Percentiles rank a stretch among this genome's conserved stretches.
phyloP scores from a whole-genome alignment of 371 early-diverging fungal genomes.

The Sporodiniella umbellata region DNA sequence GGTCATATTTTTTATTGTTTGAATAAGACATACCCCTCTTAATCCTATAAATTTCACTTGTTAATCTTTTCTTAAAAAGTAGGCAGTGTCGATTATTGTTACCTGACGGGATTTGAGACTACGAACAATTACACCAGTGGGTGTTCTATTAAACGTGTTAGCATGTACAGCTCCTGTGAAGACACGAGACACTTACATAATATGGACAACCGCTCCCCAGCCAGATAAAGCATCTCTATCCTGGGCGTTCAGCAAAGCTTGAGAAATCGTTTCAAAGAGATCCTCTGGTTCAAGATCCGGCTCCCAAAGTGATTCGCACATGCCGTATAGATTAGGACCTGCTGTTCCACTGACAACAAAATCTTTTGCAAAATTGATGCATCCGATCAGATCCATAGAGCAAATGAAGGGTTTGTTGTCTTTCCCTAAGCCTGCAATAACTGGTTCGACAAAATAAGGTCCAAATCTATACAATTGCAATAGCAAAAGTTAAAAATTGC shows the following conservation, averaged over 20 bases:
- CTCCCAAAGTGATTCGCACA: slow-evolving; percentile 98
- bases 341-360: slow-evolving; percentile 98
- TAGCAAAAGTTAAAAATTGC: too few relatives aligned
- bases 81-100: slow-evolving; percentile 8
- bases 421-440: slow-evolving; percentile 95
- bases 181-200: slow-evolving; percentile 61
- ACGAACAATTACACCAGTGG: slow-evolving; percentile 81
- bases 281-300: slow-evolving; percentile 97
- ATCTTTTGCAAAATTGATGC: slow-evolving; percentile 92
- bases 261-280: slow-evolving; percentile 96
- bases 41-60: neutral
- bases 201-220: slow-evolving; percentile 98
- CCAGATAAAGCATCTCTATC: slow-evolving; percentile 98
- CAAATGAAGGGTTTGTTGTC: slow-evolving; percentile 93
- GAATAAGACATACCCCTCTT: too few relatives aligned
- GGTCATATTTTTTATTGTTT: too few relatives aligned
- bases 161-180: neutral
- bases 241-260: slow-evolving; percentile 95
- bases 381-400: slow-evolving; percentile 97
- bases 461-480: too few relatives aligned
- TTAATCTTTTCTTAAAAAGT: too few relatives aligned
- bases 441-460: slow-evolving; percentile 95
- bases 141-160: slow-evolving; percentile 55
- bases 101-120: slow-evolving; percentile 82
- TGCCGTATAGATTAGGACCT: slow-evolving; percentile 88